Percentiles rank a stretch among this genome's conserved stretches.
Conservation (phyloP, 306 rosid genomes). For the Fragaria ananassa region DNA sequence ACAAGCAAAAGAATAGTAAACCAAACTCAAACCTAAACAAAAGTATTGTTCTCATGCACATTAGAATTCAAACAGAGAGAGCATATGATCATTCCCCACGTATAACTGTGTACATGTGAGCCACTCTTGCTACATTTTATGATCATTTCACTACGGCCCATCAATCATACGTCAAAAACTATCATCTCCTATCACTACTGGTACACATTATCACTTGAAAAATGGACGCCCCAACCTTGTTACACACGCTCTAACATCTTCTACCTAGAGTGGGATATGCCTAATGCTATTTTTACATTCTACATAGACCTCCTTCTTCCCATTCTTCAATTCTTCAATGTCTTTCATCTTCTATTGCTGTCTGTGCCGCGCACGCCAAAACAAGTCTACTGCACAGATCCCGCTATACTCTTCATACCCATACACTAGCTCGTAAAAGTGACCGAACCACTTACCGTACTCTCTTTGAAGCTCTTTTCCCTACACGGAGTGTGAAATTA, state of each 20-base stretch:
- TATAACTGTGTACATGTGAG: conserved; percentile 68
- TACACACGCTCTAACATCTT: conserved; percentile 16
- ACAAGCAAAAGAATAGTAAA: not conserved
- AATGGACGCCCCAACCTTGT: conserved; percentile 33
- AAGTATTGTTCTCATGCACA: not conserved
- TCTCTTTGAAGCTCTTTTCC: conserved; percentile 43
- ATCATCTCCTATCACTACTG: conserved; percentile 35
- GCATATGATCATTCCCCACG: conserved; percentile 32
- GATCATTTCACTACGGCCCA: conserved; percentile 28
- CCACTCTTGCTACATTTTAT: conserved; percentile 1
- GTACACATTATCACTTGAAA: conserved; percentile 1
- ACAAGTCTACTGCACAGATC: conserved; percentile 10
- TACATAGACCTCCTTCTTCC: conserved; percentile 35
- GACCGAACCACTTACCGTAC: conserved; percentile 26
- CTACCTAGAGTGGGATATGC: conserved; percentile 35
- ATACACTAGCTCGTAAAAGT: conserved; percentile 16
- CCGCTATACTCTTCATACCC: conserved; percentile 27
- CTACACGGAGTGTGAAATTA: conserved; percentile 67
- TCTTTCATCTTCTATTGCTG: conserved; percentile 31
- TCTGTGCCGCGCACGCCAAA: conserved; percentile 9
- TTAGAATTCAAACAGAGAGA: not conserved
- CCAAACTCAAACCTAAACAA: not conserved
- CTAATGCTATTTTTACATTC: conserved; percentile 46
- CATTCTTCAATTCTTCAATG: conserved; percentile 24
- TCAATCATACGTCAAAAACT: conserved; percentile 52